Base-by-base conservation (phyloP, 768 basidiomycete species). In the Boletus subparvulus region DNA sequence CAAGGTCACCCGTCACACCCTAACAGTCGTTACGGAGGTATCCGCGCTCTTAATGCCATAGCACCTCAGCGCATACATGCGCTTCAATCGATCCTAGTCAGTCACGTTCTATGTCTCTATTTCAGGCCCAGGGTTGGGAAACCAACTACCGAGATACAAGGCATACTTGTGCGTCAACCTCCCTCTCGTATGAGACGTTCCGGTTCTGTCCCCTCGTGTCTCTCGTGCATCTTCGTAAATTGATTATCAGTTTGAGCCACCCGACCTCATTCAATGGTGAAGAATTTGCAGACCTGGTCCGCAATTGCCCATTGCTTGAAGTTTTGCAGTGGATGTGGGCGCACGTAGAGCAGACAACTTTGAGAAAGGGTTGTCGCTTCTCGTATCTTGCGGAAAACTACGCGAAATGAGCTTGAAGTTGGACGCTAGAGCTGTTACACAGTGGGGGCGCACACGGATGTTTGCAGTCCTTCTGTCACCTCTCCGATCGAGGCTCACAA, bases 51-150 rank as follows among this genome's bases (percentile, higher is more conserved):
- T 59, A 10, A 26, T 21, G 3, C 14, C 37, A 30, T 13, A 26
- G 12, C 58, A 13, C 50, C 54, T 24, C 58, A 26, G 26, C 54
- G 54, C 16, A 3, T 24, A 13, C 49, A 39, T 43, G 56, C 54
- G 3, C 59, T 57, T 19, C 47, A 13, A 36, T 57, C 51, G 0
- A 13, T 57, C 17, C 19, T 26, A 19, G 10, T 42, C 47, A 28
- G n/a, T 6, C 39, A 12, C 6, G 12, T 33, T 26, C 33, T 13
- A 36, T 26, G 2, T 26, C 11, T 9, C 16, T 7, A 17, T 37
- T 17, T 26, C 26, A 6, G 26, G 26, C 26, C 16, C 24, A 17
- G n/a, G 16, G 10, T 6, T 28, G 10, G 21, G 6, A 7, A 7
- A 54, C 6, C 44, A 7, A 9, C 2, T 13, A 12, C 3, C 6